Evolutionary conservation across 805 yeast genomes (phyloP).

Genomic region (Starmerella sirachaensis): DNA sequence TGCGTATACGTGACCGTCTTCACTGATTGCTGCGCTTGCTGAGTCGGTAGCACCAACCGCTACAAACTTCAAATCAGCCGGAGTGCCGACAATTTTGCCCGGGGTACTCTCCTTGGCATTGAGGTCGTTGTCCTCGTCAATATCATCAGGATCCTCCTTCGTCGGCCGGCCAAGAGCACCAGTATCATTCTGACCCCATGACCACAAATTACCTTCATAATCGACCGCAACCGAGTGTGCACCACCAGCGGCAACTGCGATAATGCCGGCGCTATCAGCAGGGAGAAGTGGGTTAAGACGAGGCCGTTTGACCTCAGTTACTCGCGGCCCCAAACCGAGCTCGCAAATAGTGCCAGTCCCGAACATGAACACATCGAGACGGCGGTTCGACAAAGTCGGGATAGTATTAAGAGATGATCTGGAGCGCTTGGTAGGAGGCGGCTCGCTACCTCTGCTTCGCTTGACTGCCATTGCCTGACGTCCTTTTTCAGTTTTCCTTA

Average conservation of each 20-base stretch:
- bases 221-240: slow-evolving; percentile 86
- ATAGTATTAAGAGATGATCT: slow-evolving; percentile 12
- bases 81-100: slow-evolving; percentile 54
- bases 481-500: not conserved
- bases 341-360: slow-evolving; percentile 98
- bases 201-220: slow-evolving; percentile 68
- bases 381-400: slow-evolving; percentile 11
- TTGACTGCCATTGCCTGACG: slow-evolving; percentile 9
- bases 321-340: slow-evolving; percentile 90
- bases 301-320: slow-evolving; percentile 92
- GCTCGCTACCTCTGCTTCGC: slow-evolving; percentile 12
- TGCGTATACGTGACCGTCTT: slow-evolving; percentile 80
- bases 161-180: slow-evolving; percentile 83
- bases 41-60: slow-evolving; percentile 89
- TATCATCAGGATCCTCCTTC: slow-evolving; percentile 53
- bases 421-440: slow-evolving; percentile 14
- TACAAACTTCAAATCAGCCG: slow-evolving; percentile 44
- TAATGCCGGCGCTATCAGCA: slow-evolving; percentile 53
- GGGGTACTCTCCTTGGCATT: slow-evolving; percentile 89
- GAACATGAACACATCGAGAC: slow-evolving; percentile 75
- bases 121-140: slow-evolving; percentile 64
- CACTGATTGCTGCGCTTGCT: slow-evolving; percentile 65
- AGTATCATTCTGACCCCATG: slow-evolving; percentile 96
- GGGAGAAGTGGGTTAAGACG: slow-evolving; percentile 70
- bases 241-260: slow-evolving; percentile 89